Base-by-base conservation (phyloP, 192 early-diverging fungal species). In the Coemansia javaensis region DNA sequence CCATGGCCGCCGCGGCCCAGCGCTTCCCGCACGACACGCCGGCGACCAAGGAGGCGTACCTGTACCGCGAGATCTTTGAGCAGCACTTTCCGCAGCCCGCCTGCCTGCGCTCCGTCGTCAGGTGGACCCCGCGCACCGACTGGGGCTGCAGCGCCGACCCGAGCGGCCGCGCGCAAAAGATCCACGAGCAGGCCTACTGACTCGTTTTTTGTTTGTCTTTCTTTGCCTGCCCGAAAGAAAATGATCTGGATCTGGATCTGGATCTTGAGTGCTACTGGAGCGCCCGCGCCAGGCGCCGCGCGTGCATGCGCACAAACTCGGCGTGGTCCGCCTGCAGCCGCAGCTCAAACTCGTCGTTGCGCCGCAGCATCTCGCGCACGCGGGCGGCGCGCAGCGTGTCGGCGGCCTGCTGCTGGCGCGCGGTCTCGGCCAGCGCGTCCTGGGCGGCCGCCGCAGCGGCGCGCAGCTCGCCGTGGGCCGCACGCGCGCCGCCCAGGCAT, bases 121-220 rank as follows among this genome's bases (percentile, higher is more conserved):
- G 93, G 39, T 98, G 96, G 96, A 88, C 97, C 40, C 96, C 96
- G 27, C 80, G 91, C 63, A 85, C 79, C 36, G 96, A 98, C 68
- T 98, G 96, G 96, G 96, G 96, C 37, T 98, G 96, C 77, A 79
- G 89, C 62, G 89, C 91, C 55, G 96, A 98, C 68, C 96, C 96
- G 32, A 92, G 89, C 37, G 96, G 96, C 59, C 87, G 96, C 68
- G 96, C 96, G 7, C 96, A 98, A 77, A 89, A 85, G 69, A 86
- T 81, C 25, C 96, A 98, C 59, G 79, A 75, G 22, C 50, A 67
- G 55, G 59, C 71, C 7, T 66, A 73, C 32, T 45, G 16, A n/a
- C 4, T n/a, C 9, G n/a, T n/a, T n/a, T n/a, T n/a, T n/a, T n/a
- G n/a, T n/a, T n/a, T n/a, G n/a, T n/a, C n/a, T n/a, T n/a, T n/a